Evolutionary conservation across 2,329 filamentous ascomycete genomes (phyloP).

Genomic region (Fusarium multiceps): DNA sequence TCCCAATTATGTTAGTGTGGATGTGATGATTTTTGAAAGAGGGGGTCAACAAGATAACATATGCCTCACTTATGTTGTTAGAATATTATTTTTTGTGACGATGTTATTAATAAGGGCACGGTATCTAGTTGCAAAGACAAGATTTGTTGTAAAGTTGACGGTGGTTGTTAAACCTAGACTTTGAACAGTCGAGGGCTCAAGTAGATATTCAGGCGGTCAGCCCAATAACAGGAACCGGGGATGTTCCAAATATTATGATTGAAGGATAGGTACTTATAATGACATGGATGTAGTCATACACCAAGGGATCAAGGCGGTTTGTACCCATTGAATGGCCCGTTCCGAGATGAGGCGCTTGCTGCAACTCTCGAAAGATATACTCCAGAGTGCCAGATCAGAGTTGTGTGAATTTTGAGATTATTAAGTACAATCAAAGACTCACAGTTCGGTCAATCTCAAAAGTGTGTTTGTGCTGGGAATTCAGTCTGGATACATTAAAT

Average conservation of each 20-base stretch:
- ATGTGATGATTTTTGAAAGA: not conserved
- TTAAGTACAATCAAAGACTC: not conserved
- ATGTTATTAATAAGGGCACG: not conserved
- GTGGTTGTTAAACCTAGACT: not conserved
- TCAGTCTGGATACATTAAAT: not conserved
- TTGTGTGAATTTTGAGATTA: not conserved
- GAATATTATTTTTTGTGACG: not conserved
- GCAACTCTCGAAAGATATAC: not conserved
- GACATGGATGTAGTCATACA: not conserved
- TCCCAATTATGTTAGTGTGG: not conserved
- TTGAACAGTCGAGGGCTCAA: not conserved
- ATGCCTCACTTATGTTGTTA: conserved; percentile 4
- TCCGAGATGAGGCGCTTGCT: not conserved
- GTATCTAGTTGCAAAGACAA: not conserved
- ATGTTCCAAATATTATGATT: not conserved
- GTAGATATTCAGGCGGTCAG: not conserved
- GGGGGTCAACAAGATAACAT: not conserved
- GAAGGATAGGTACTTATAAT: not conserved
- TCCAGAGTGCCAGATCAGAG: not conserved
- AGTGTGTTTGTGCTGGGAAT: not conserved
- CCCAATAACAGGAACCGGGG: not conserved
- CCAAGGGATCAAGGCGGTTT: not conserved
- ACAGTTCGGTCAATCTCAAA: not conserved
- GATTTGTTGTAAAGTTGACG: not conserved
- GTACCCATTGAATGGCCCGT: not conserved